These are phyloP conservation scores for Amanita fuliginea DNA, from an alignment of 768 basidiomycete genomes.

Conservation along the genomic window DNA sequence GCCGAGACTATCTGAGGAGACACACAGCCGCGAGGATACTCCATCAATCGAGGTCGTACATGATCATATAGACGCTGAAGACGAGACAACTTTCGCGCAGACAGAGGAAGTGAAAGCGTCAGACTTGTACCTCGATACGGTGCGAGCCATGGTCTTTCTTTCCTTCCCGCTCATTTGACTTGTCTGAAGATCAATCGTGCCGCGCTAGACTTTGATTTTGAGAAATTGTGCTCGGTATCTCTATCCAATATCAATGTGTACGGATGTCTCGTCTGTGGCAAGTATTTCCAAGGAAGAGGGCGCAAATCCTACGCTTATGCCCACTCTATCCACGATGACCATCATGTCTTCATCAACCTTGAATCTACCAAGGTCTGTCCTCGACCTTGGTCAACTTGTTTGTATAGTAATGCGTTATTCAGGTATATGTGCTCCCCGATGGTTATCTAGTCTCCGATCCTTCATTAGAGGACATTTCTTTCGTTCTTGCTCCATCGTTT, in stretches of 20 bases:
- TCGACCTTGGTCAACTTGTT: background rate
- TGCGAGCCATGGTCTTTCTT: conserved; percentile 25
- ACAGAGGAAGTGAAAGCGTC: conserved; percentile 40
- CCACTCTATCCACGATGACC: conserved; percentile 95
- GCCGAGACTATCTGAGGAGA: conserved; percentile 8
- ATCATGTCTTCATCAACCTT: conserved; percentile 96
- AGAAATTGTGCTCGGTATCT: conserved; percentile 96
- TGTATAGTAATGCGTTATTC: conserved; percentile 9
- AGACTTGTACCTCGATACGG: conserved; percentile 93
- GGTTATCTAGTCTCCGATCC: conserved; percentile 96
- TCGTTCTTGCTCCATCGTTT: conserved; percentile 85
- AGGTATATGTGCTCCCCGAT: conserved; percentile 98
- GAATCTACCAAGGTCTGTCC: conserved; percentile 74
- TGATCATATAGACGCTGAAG: conserved; percentile 23
- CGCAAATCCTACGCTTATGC: conserved; percentile 91
- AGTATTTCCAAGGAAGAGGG: conserved; percentile 97
- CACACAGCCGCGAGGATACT: conserved; percentile 8
- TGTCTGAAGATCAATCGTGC: conserved; percentile 71
- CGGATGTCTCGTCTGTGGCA: conserved; percentile 94
- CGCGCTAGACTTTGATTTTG: conserved; percentile 95
- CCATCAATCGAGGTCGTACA: conserved; percentile 8
- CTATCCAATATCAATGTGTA: conserved; percentile 96
- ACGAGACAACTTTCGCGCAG: conserved; percentile 17
- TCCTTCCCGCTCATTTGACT: conserved; percentile 5
- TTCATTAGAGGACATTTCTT: conserved; percentile 89